These are phyloP conservation scores for Phaeoacremonium minimum DNA, from an alignment of 2,329 filamentous ascomycete species.

Conservation along the genomic window DNA sequence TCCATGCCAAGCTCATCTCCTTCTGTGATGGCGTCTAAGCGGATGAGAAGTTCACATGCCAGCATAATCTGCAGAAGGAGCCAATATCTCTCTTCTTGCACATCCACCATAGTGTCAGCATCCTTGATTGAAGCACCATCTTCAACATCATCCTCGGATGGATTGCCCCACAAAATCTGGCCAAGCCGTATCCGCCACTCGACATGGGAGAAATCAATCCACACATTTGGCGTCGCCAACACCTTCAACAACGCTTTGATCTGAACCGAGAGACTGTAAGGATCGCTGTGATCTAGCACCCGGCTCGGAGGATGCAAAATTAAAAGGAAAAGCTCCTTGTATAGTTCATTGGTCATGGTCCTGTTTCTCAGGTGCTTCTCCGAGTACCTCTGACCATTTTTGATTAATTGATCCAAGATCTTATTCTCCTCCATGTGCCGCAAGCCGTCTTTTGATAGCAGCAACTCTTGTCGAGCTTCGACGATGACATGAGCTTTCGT, in stretches of 20 bases:
- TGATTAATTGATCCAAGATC: constrained; percentile 55
- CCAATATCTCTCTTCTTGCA: constrained; percentile 63
- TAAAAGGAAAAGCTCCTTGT: constrained; percentile 58
- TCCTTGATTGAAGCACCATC: constrained; percentile 49
- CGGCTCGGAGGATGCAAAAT: constrained; percentile 53
- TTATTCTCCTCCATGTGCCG: constrained; percentile 52
- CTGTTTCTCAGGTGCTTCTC: constrained; percentile 45
- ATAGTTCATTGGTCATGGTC: constrained; percentile 50
- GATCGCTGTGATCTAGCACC: constrained; percentile 53
- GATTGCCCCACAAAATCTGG: constrained; percentile 64
- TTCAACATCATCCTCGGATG: constrained; percentile 45
- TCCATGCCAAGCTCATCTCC: constrained; percentile 52
- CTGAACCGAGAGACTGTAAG: constrained; percentile 63
- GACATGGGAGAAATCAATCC: constrained; percentile 70
- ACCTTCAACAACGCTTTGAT: constrained; percentile 65
- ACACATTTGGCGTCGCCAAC: constrained; percentile 61
- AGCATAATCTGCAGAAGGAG: constrained; percentile 62
- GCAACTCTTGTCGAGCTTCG: constrained; percentile 54
- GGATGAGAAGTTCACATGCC: constrained; percentile 60
- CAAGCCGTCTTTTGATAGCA: constrained; percentile 48
- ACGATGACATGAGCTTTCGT: constrained; percentile 49
- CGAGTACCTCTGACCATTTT: constrained; percentile 51
- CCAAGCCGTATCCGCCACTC: constrained; percentile 72
- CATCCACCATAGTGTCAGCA: constrained; percentile 41
- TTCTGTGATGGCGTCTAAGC: constrained; percentile 59